phyloP scores from a whole-genome alignment of 2,329 filamentous ascomycete genomes.

The Endoconidiophora laricicola region DNA sequence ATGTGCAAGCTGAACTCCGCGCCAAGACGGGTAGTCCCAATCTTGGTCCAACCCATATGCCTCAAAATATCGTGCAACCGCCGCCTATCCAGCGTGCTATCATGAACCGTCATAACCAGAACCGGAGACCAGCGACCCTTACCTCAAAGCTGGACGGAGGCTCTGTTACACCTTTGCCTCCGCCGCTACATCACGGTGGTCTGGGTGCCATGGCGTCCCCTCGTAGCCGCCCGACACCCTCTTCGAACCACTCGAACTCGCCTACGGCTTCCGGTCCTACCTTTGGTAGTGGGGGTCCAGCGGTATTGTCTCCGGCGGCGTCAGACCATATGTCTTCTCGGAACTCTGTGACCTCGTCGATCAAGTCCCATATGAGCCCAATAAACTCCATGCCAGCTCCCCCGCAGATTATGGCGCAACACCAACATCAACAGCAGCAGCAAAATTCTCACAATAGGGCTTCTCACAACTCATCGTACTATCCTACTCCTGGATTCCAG shows the following conservation, averaged over 20 bases:
- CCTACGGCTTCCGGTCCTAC: slow-evolving; percentile 32
- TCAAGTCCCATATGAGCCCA: slow-evolving; percentile 25
- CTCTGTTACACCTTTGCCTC: slow-evolving; percentile 28
- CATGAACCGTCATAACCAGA: slow-evolving; percentile 64
- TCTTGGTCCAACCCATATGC: slow-evolving; percentile 51
- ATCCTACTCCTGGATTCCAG: slow-evolving; percentile 68
- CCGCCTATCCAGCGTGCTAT: slow-evolving; percentile 67
- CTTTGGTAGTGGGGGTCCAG: slow-evolving; percentile 20
- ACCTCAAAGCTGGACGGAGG: slow-evolving; percentile 52
- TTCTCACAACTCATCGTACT: slow-evolving; percentile 38
- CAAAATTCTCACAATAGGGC: slow-evolving; percentile 7
- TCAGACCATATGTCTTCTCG: slow-evolving; percentile 25
- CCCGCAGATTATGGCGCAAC: slow-evolving; percentile 5
- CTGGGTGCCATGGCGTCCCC: slow-evolving; percentile 39
- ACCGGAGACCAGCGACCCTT: slow-evolving; percentile 55
- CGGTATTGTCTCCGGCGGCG: slow-evolving; percentile 27
- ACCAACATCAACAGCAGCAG: slow-evolving; percentile 7
- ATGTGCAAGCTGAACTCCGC: slow-evolving; percentile 88
- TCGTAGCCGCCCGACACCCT: slow-evolving; percentile 64
- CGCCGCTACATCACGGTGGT: slow-evolving; percentile 23
- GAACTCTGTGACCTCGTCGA: slow-evolving; percentile 16
- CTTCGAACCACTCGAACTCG: slow-evolving; percentile 49
- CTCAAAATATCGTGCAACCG: slow-evolving; percentile 52
- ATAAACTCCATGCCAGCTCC: slow-evolving; percentile 16
- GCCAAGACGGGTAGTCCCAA: slow-evolving; percentile 82